Evolutionary conservation across 2,329 filamentous ascomycete species (phyloP), one percentile per base, ranked within the genome.

Genomic region (Fusarium ambrosium): DNA sequence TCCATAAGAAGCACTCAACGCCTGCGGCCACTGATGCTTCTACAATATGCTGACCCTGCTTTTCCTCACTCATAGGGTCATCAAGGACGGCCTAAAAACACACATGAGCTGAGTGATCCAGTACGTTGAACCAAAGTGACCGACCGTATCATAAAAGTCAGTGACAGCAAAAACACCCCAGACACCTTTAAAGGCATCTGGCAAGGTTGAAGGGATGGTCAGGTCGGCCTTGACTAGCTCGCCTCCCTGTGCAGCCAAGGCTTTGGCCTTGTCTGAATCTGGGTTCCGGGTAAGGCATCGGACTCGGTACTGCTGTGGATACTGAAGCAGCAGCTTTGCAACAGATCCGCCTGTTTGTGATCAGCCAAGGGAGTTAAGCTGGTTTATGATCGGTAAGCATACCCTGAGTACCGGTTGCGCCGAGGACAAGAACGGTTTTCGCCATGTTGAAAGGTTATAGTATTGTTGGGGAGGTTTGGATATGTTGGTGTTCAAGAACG

Each of bases 1-100:
- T 71, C 69, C 69, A 71, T 3, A 71, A 37, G 59, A 71, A 71
- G 32, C 69, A 71, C 22, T 70, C 53, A 20, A 71, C 67, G 5
- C 53, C 66, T 24, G 69, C 69, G 51, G 39, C 41, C 16, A 70
- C 62, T 41, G 69, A 41, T 36, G 66, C 69, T 70, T 71, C 66
- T 4, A 71, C 67, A 9, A 71, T 71, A 48, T 71, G 69, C 43
- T 71, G 58, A 1, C 69, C 69, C 45, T 71, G 69, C 18, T 70
- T 71, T 55, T 71, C 69, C 22, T 71, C 69, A 6, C 69, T 71
- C 69, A 71, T 71, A 5, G 69, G 69, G 27, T 71, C 69, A 36
- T 71, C 69, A 10, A 71, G 66, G 3, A 71, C 69, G 18, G 55
- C 22, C 69, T 71, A 8, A 24, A 22, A n/a, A 10, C 6, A 58